Evolutionary conservation across 345 rosid species (phyloP), one percentile per base, ranked within the genome.

Genomic region (Eucalyptus sp.): DNA sequence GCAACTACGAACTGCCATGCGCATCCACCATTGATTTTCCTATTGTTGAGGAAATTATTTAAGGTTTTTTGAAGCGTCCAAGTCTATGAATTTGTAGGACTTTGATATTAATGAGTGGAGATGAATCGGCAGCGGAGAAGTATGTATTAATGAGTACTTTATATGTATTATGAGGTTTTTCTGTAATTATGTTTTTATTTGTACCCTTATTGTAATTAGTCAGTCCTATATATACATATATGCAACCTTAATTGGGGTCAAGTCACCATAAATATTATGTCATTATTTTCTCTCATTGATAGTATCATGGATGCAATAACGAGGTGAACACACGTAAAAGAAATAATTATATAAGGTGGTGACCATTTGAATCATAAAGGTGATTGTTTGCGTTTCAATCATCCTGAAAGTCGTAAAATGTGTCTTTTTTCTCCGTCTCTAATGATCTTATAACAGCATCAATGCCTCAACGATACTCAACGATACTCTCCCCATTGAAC

Each of bases 321-420:
- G 3, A 13, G 76, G 41, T 64, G 0, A 20, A 64, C 6, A 3
- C 41, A 4, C 0, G 2, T 64, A 7, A n/a, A 29, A 52, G 58
- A 64, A 64, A 64, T 5, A n/a, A 64, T 31, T n/a, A n/a, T 64
- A 0, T 64, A n/a, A 64, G 2, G 6, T n/a, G 41, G 10, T 64
- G 20, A n/a, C 2, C 2, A 64, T 64, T 64, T 64, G 27, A 76
- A 5, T 1, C 8, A 76, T 76, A 76, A 76, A 71, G 1, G 29
- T 41, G 8, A 1, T 17, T 33, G 3, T 31, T 31, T 66, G 41
- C 0, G 0, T 64, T 64, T 64, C 33, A 27, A 12, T 62, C 20
- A n/a, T 31, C 41, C 1, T 4, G 1, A 64, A 64, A 31, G 43
- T 16, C 4, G 2, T n/a, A 64, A 64, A 64, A n/a, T 0, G 20